Percentiles rank a stretch among this genome's conserved stretches.
Evolutionary conservation across 2,329 filamentous ascomycete genomes (phyloP).

Genomic region (Apiospora phragmitis): DNA sequence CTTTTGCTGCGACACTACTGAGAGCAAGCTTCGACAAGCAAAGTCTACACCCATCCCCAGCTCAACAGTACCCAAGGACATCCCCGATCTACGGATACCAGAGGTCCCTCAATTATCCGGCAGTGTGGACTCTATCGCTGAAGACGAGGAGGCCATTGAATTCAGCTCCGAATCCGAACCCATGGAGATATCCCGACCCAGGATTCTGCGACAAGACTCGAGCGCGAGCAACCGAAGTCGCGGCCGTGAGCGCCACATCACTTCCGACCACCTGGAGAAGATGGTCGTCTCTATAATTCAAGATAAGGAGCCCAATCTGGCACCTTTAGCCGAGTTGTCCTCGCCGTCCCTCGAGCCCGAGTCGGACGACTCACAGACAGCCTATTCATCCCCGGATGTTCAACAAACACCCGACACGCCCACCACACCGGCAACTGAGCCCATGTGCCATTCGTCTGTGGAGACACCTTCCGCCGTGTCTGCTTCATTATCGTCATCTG

Average conservation of each 20-base stretch:
- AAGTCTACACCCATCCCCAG: slow-evolving; percentile 15
- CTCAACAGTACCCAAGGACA: slow-evolving; percentile 50
- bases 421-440: slow-evolving; percentile 32
- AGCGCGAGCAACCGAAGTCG: slow-evolving; percentile 69
- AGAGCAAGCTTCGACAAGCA: slow-evolving; percentile 45
- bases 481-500: slow-evolving; percentile 33
- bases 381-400: slow-evolving; percentile 45
- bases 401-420: slow-evolving; percentile 52
- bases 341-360: slow-evolving; percentile 41
- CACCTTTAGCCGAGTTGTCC: slow-evolving; percentile 49
- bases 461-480: neutral
- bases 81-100: slow-evolving; percentile 45
- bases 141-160: slow-evolving; percentile 67
- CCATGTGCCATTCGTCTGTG: slow-evolving; percentile 24
- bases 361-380: slow-evolving; percentile 43
- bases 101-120: slow-evolving; percentile 73
- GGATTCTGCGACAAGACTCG: slow-evolving; percentile 71
- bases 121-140: slow-evolving; percentile 70
- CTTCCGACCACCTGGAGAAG: slow-evolving; percentile 88
- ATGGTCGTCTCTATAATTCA: slow-evolving; percentile 94
- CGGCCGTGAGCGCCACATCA: slow-evolving; percentile 82
- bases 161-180: slow-evolving; percentile 55
- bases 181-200: slow-evolving; percentile 63
- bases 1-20: slow-evolving; percentile 75
- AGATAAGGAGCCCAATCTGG: slow-evolving; percentile 69